Base-by-base conservation (phyloP, 345 rosid genomes). In the Melaleuca quinquenervia region DNA sequence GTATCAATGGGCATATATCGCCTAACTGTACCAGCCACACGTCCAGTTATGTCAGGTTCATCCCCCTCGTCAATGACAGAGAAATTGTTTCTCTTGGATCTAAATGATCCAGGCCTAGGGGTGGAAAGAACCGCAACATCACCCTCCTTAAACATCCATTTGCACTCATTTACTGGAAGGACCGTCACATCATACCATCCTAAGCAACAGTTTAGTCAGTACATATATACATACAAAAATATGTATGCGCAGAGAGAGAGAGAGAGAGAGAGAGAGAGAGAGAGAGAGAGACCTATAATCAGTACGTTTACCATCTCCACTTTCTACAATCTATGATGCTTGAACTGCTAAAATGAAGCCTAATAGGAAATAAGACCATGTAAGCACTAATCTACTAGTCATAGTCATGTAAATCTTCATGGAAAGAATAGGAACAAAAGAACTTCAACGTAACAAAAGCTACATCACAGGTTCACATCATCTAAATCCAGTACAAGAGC, bases 111-210 rank as follows among this genome's bases (percentile, higher is more conserved):
- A 83, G 99, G 96, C 86, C 93, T 93, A 53, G 95, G 98, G 64
- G 90, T 90, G 45, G 98, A 98, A 86, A 98, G 91, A 91, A 96
- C 96, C 27, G 97, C 98, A 90, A 98, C 99, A 87, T 98, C 99
- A 64, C 99, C 99, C 93, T 98, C 99, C 93, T 98, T 98, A 87
- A 98, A 96, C 84, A 91, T 85, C 99, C 99, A 98, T 90, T 94
- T 98, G 91, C 93, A 94, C 49, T 96, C 99, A 55, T 89, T 92
- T 82, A 88, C 88, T 50, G 99, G 94, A 87, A 92, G 92, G 80
- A 96, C 95, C 83, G 94, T 89, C 83, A 92, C 98, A 92, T 98
- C 99, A 85, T 94, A 98, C 99, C 99, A 98, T 85, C 99, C 99
- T 98, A 85, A 82, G 80, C 86, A 70, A 85, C 45, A 88, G 86